A percentile compares a stretch with the other conserved stretches of the same genome.
Evolutionary conservation across 495 filamentous ascomycete genomes (phyloP).

Genomic region (Chaetomidium leptoderma): DNA sequence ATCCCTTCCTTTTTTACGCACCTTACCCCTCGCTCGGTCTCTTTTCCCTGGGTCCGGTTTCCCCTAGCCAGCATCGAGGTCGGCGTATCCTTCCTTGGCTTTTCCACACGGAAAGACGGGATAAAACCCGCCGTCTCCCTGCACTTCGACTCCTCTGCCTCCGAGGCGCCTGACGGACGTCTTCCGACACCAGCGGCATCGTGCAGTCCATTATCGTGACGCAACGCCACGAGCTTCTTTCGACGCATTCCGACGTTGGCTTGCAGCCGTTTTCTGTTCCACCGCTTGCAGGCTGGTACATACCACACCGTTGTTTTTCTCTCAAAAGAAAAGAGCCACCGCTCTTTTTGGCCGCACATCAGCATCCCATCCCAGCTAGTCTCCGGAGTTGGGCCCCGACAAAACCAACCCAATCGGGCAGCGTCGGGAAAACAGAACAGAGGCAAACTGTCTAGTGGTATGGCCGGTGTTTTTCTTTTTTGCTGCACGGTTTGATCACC

Average conservation of each 20-base stretch:
- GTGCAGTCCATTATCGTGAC: conserved; percentile 12
- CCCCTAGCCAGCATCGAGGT: no score
- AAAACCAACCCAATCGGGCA: conserved; percentile 4
- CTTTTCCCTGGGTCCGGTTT: conserved; percentile 2
- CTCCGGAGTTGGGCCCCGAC: background rate
- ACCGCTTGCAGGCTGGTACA: background rate
- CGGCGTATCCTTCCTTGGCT: background rate
- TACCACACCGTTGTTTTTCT: background rate
- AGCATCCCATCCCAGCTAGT: background rate
- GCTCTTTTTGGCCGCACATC: background rate
- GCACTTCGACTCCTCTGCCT: conserved; percentile 8
- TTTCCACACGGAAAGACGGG: background rate
- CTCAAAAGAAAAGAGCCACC: background rate
- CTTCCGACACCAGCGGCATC: background rate
- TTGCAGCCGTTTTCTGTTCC: background rate
- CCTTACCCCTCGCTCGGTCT: conserved; percentile 10
- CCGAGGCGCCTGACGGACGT: background rate
- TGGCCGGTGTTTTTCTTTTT: background rate
- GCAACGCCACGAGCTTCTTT: conserved; percentile 5
- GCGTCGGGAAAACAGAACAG: no score
- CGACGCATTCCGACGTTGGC: background rate
- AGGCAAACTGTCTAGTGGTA: no score
- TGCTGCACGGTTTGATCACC: background rate
- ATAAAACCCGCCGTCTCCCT: background rate
- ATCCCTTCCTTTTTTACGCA: background rate